These are phyloP conservation scores for Cardamine occulta DNA, from an alignment of 345 rosid species.

Conservation along the genomic window DNA sequence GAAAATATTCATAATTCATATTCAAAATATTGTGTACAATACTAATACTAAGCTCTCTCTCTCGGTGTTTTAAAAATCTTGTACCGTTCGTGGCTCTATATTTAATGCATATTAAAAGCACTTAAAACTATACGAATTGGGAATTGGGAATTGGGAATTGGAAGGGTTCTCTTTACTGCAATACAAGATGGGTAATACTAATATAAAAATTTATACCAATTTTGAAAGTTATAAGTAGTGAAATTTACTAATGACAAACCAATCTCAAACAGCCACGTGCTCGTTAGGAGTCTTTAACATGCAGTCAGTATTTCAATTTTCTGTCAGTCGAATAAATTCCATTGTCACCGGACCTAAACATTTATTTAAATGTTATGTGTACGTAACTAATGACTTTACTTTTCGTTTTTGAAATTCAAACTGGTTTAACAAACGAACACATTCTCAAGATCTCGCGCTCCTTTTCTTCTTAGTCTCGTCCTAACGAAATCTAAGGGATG, in stretches of 20 bases:
- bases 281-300: conserved; percentile 17
- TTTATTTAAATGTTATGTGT: conserved; percentile 23
- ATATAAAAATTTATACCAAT: conserved; percentile 4
- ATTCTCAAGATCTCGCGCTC: conserved; percentile 34
- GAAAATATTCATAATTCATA: too few relatives aligned
- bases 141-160: conserved; percentile 44
- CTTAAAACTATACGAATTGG: conserved; percentile 43
- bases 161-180: conserved; percentile 37
- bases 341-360: conserved; percentile 36
- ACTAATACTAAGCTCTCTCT: too few relatives aligned
- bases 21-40: too few relatives aligned
- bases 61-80: conserved; percentile 34
- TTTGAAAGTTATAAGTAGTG: conserved; percentile 21
- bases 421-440: conserved; percentile 14
- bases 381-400: conserved; percentile 22
- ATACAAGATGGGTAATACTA: conserved; percentile 40
- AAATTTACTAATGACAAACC: conserved; percentile 1
- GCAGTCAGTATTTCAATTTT: conserved; percentile 31
- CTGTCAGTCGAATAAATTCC: conserved; percentile 49
- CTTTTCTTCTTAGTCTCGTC: conserved; percentile 14
- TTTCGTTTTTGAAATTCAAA: conserved; percentile 43
- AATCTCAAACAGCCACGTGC: conserved; percentile 30
- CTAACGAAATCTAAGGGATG: background rate
- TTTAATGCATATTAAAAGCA: conserved; percentile 42
- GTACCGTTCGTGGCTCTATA: conserved; percentile 27